These are phyloP conservation scores for Metschnikowia aberdeeniae DNA, from an alignment of 805 yeast species.

Conservation along the genomic window DNA sequence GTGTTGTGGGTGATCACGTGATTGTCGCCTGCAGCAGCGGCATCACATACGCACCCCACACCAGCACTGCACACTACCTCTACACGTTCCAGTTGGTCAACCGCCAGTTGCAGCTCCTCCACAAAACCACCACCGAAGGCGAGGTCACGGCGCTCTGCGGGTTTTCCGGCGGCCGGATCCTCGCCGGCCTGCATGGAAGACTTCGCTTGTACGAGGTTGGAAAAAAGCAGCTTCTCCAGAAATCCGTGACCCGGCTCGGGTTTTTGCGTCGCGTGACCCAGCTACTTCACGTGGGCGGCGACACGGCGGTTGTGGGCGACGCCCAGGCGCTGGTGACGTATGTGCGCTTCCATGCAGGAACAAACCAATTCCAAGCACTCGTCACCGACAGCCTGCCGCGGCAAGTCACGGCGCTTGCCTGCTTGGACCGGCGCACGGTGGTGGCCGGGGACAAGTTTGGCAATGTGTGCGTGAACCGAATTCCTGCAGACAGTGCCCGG, in stretches of 20 bases:
- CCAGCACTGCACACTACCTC: constrained; percentile 25
- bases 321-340: constrained; percentile 60
- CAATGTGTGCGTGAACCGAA: constrained; percentile 62
- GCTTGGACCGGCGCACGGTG: constrained; percentile 72
- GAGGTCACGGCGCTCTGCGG: constrained; percentile 45
- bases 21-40: constrained; percentile 42
- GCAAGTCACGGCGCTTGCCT: constrained; percentile 55
- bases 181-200: constrained; percentile 53
- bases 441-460: constrained; percentile 89
- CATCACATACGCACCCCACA: constrained; percentile 26
- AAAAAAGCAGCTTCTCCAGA: constrained; percentile 69
- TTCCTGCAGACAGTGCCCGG: constrained; percentile 47
- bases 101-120: constrained; percentile 43
- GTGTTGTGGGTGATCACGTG: constrained; percentile 33
- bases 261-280: constrained; percentile 47
- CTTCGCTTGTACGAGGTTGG: constrained; percentile 72
- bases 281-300: constrained; percentile 48
- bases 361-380: constrained; percentile 54
- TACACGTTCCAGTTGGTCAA: constrained; percentile 37
- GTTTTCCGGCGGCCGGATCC: constrained; percentile 51
- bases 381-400: constrained; percentile 68
- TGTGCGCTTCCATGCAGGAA: constrained; percentile 45
- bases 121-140: constrained; percentile 54
- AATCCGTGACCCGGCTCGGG: constrained; percentile 48
- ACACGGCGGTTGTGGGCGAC: constrained; percentile 68